Conservation (phyloP, 2,329 filamentous ascomycete genomes). For the Venturia aucupariae region DNA sequence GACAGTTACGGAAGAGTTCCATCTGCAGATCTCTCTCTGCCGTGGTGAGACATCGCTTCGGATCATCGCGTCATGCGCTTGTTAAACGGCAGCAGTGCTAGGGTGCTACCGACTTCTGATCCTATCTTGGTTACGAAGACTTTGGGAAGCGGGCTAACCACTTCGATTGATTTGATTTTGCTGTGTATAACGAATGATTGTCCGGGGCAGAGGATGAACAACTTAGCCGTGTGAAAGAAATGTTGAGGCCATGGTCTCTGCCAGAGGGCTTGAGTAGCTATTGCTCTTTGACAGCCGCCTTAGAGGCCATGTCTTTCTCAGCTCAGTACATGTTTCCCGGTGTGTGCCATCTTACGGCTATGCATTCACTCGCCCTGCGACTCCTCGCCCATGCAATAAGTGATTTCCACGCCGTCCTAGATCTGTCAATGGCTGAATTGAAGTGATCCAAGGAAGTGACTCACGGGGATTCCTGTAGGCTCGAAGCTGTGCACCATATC, state of each 20-base stretch:
- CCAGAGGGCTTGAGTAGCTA: neutral
- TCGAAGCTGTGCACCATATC: constrained; percentile 55
- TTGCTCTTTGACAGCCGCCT: no score
- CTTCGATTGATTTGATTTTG: no score
- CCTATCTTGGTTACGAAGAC: no score
- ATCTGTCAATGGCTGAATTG: neutral
- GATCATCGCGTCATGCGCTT: no score
- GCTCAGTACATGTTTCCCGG: neutral
- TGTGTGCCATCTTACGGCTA: neutral
- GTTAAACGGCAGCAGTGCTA: no score
- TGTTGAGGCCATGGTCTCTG: neutral
- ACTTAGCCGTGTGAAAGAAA: neutral
- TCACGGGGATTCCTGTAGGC: constrained; percentile 52
- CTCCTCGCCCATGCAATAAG: constrained; percentile 42
- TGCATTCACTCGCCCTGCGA: neutral
- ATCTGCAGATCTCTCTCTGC: no score
- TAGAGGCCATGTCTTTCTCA: neutral
- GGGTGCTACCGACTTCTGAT: no score
- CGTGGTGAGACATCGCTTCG: no score
- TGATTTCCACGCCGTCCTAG: constrained; percentile 60
- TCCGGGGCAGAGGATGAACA: no score
- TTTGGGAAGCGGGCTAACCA: no score
- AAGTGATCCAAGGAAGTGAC: neutral
- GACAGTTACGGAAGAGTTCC: no score
- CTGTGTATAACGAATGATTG: no score